phyloP scores from a whole-genome alignment of 352 stramenopile genomes.

The Achlya hypogyna region DNA sequence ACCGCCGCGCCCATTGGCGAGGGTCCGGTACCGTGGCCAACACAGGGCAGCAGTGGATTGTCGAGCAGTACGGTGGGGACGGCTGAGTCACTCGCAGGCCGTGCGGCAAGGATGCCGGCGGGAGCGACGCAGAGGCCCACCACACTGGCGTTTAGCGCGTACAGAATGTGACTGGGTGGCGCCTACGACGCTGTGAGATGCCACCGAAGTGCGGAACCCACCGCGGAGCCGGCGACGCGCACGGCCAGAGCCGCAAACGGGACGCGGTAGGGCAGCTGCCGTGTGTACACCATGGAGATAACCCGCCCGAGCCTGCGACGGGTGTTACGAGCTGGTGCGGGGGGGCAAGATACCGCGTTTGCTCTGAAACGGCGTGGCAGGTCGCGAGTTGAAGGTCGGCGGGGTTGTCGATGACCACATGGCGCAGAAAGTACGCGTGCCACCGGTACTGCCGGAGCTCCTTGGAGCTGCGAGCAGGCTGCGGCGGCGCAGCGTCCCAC shows the following conservation, averaged over 20 bases:
- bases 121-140: slow-evolving; percentile 66
- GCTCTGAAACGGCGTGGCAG: slow-evolving; percentile 31
- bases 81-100: not conserved
- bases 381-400: slow-evolving; percentile 40
- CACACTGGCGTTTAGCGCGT: slow-evolving; percentile 58
- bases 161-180: slow-evolving; percentile 60
- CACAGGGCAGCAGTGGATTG: slow-evolving; percentile 9
- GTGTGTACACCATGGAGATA: slow-evolving; percentile 15
- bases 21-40: slow-evolving; percentile 11
- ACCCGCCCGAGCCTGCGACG: not conserved
- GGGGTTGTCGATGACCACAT: slow-evolving; percentile 50
- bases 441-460: slow-evolving; percentile 72
- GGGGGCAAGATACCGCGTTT: slow-evolving; percentile 2
- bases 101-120: not conserved
- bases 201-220: slow-evolving; percentile 43
- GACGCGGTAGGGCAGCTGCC: slow-evolving; percentile 14
- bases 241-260: slow-evolving; percentile 2
- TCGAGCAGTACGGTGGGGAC: not conserved
- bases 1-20: not conserved
- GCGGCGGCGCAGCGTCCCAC: slow-evolving; percentile 31
- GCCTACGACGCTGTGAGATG: slow-evolving; percentile 44
- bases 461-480: slow-evolving; percentile 65
- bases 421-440: slow-evolving; percentile 75
- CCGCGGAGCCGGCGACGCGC: slow-evolving; percentile 2
- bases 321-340: not conserved